Evolutionary conservation across 1,284 basidiomycete species (phyloP).

Genomic region (Cryptococcus maquisensis): DNA sequence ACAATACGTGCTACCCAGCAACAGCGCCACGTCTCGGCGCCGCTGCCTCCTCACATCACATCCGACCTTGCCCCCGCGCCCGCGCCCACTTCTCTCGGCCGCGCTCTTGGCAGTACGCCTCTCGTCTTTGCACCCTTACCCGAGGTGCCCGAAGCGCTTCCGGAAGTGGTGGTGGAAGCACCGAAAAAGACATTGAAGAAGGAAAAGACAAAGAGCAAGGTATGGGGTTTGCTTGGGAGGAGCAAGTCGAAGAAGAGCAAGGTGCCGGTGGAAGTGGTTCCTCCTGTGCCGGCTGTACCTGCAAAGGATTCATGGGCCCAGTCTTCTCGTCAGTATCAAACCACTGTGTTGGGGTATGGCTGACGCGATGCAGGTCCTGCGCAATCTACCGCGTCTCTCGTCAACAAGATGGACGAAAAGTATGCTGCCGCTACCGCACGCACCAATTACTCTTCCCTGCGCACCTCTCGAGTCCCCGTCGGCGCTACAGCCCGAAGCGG

Average conservation of each 20-base stretch:
- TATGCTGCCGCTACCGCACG: slow-evolving; percentile 9
- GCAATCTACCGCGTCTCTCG: slow-evolving; percentile 1
- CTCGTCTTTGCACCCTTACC: slow-evolving; percentile 1
- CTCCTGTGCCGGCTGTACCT: not conserved
- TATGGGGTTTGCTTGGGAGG: slow-evolving; percentile 38
- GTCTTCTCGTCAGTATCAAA: slow-evolving; percentile 1
- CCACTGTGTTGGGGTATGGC: not conserved
- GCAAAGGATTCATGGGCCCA: slow-evolving; percentile 5
- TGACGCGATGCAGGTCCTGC: not conserved
- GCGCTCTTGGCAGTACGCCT: slow-evolving; percentile 6
- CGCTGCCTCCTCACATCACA: not conserved
- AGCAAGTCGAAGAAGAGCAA: slow-evolving; percentile 26
- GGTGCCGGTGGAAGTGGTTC: not conserved
- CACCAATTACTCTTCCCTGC: slow-evolving; percentile 5
- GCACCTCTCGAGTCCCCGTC: slow-evolving; percentile 1
- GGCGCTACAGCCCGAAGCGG: not conserved
- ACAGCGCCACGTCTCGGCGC: slow-evolving; percentile 6
- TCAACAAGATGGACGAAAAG: slow-evolving; percentile 14
- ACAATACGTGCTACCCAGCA: not conserved
- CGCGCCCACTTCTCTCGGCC: slow-evolving; percentile 19
- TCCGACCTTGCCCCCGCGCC: slow-evolving; percentile 12
- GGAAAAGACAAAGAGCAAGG: slow-evolving; percentile 36
- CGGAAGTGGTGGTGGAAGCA: not conserved
- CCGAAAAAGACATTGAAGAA: slow-evolving; percentile 18
- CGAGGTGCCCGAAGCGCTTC: slow-evolving; percentile 1